Evolutionary conservation across 2,329 filamentous ascomycete genomes (phyloP).

Genomic region (Penicillium palitans): DNA sequence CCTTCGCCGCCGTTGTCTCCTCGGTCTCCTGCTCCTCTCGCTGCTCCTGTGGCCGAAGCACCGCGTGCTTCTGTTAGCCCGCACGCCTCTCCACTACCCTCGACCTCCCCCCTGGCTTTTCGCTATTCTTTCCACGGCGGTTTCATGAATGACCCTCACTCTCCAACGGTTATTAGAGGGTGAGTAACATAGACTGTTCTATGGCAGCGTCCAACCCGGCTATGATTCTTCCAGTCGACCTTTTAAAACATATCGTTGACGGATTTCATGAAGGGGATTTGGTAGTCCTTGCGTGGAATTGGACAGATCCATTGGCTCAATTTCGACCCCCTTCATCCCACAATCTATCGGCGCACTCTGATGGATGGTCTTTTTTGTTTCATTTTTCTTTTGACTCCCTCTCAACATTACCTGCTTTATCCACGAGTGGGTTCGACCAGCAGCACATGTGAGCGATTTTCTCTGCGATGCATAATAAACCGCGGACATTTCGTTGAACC

Average conservation of each 20-base stretch:
- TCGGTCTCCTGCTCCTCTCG: constrained; percentile 21
- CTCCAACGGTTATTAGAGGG: constrained; percentile 31
- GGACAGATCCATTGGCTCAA: constrained; percentile 14
- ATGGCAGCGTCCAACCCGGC: constrained; percentile 19
- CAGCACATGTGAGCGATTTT: constrained; percentile 17
- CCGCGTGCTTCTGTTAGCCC: constrained; percentile 17
- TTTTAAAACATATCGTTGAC: constrained; percentile 20
- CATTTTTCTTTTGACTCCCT: background rate
- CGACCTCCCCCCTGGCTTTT: constrained; percentile 27
- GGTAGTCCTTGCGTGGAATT: constrained; percentile 17
- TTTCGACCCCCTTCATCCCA: constrained; percentile 15
- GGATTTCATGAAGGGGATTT: constrained; percentile 19
- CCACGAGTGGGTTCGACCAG: constrained; percentile 5
- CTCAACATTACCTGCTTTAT: constrained; percentile 7
- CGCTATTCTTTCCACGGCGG: constrained; percentile 27
- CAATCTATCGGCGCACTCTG: constrained; percentile 22
- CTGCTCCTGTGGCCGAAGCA: constrained; percentile 9
- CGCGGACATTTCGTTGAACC: constrained; percentile 25
- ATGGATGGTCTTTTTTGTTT: background rate
- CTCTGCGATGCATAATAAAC: constrained; percentile 41
- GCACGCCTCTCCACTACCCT: constrained; percentile 20
- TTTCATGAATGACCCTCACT: constrained; percentile 29
- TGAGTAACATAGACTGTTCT: constrained; percentile 25
- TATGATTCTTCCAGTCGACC: constrained; percentile 9
- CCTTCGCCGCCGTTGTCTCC: constrained; percentile 31